A percentile compares a stretch with the other conserved stretches of the same genome.
These are phyloP conservation scores for Stereum hirsutum DNA, from an alignment of 1,284 basidiomycete genomes.

Conservation along the genomic window DNA sequence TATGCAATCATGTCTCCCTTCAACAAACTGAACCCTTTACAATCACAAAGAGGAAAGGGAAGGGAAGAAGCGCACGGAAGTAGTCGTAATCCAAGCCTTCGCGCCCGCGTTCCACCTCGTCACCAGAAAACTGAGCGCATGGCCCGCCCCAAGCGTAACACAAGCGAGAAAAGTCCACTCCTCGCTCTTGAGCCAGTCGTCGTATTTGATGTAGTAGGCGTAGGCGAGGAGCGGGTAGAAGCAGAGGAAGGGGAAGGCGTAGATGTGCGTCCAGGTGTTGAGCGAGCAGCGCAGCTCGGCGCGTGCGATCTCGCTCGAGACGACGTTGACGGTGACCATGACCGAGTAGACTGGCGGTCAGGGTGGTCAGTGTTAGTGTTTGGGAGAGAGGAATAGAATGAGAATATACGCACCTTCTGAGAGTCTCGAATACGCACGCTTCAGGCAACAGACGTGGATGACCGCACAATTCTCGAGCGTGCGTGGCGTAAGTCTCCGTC, in stretches of 20 bases:
- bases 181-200: conserved; percentile 86
- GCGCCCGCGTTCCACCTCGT: conserved; percentile 88
- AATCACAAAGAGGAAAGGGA: too few species aligned
- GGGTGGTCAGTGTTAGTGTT: too few species aligned
- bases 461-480: too few species aligned
- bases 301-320: conserved; percentile 80
- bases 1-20: too few species aligned
- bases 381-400: too few species aligned
- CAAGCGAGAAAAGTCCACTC: conserved; percentile 96
- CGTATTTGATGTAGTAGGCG: conserved; percentile 86
- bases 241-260: conserved; percentile 77
- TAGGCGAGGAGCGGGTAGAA: conserved; percentile 89
- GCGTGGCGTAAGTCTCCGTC: too few species aligned
- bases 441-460: too few species aligned
- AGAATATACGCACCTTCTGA: too few species aligned
- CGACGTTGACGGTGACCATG: conserved; percentile 58
- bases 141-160: conserved; percentile 76
- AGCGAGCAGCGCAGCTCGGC: conserved; percentile 78
- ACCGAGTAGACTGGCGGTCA: too few species aligned
- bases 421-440: too few species aligned
- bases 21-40: too few species aligned
- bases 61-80: conserved; percentile 45
- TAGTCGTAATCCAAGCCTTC: conserved; percentile 72
- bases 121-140: conserved; percentile 88
- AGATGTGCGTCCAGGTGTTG: conserved; percentile 74